Percentiles rank a stretch among this genome's conserved stretches.
These are phyloP conservation scores for Neofusicoccum ribis DNA, from an alignment of 2,329 filamentous ascomycete genomes.

Conservation along the genomic window DNA sequence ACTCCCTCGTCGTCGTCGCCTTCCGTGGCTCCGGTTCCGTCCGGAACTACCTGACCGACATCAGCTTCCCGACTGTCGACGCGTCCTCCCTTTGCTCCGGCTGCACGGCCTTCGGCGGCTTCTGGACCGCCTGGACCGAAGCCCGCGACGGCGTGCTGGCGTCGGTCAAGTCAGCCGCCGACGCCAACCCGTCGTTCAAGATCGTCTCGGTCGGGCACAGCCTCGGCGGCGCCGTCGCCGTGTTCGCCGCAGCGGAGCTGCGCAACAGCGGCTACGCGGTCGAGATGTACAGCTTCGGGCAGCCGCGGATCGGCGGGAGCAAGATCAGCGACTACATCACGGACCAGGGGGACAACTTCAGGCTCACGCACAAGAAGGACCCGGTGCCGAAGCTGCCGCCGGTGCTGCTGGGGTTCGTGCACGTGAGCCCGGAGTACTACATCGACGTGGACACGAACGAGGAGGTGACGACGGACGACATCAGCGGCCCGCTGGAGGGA, in stretches of 20 bases:
- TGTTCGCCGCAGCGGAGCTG: constrained; percentile 59
- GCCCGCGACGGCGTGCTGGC: constrained; percentile 45
- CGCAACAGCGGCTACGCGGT: constrained; percentile 49
- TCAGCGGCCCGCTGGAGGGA: constrained; percentile 25
- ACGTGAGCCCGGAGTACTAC: constrained; percentile 70
- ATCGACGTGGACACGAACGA: constrained; percentile 30
- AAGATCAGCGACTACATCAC: constrained; percentile 57
- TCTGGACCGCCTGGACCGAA: constrained; percentile 60
- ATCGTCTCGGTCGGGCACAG: constrained; percentile 67
- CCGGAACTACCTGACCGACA: constrained; percentile 63
- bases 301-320: constrained; percentile 64
- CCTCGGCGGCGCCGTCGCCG: constrained; percentile 65
- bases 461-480: constrained; percentile 25
- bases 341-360: constrained; percentile 56
- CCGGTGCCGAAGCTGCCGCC: constrained; percentile 67
- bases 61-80: constrained; percentile 42
- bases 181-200: constrained; percentile 52
- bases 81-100: constrained; percentile 44
- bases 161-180: constrained; percentile 47
- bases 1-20: constrained; percentile 58
- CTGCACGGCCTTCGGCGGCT: constrained; percentile 60
- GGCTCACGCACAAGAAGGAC: constrained; percentile 68
- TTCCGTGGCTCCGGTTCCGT: constrained; percentile 61
- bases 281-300: constrained; percentile 68
- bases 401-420: constrained; percentile 60